These are phyloP conservation scores for Debaryomyces castellii DNA, from an alignment of 805 yeast species.

Conservation along the genomic window DNA sequence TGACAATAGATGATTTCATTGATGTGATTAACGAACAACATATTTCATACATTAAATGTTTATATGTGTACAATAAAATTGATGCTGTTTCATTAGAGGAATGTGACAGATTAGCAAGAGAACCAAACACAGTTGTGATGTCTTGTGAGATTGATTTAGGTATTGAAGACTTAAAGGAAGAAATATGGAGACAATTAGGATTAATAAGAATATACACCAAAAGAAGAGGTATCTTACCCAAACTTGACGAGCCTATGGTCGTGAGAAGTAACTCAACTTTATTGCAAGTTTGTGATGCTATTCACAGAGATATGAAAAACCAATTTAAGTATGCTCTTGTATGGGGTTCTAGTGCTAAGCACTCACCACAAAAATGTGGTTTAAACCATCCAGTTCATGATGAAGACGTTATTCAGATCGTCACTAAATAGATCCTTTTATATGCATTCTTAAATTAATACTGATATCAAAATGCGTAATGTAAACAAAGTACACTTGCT, in stretches of 20 bases:
- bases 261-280: conserved; percentile 78
- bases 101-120: conserved; percentile 86
- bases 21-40: conserved; percentile 88
- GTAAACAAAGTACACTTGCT: background rate
- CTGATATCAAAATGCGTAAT: background rate
- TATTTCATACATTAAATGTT: conserved; percentile 84
- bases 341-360: conserved; percentile 95
- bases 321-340: conserved; percentile 93
- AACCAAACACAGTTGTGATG: conserved; percentile 91
- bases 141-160: conserved; percentile 90
- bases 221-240: conserved; percentile 78
- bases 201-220: conserved; percentile 84
- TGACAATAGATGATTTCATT: conserved; percentile 87
- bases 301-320: conserved; percentile 88
- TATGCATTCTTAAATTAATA: background rate
- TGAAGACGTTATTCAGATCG: conserved; percentile 91
- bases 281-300: conserved; percentile 85
- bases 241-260: conserved; percentile 86
- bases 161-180: conserved; percentile 81
- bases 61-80: conserved; percentile 91
- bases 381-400: conserved; percentile 78
- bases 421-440: conserved; percentile 58
- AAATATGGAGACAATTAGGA: conserved; percentile 87
- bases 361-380: conserved; percentile 96
- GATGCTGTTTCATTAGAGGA: conserved; percentile 96